Evolutionary conservation across 805 yeast genomes (phyloP), one percentile per base, ranked within the genome.

Genomic region (Hanseniaspora hatyaiensis): DNA sequence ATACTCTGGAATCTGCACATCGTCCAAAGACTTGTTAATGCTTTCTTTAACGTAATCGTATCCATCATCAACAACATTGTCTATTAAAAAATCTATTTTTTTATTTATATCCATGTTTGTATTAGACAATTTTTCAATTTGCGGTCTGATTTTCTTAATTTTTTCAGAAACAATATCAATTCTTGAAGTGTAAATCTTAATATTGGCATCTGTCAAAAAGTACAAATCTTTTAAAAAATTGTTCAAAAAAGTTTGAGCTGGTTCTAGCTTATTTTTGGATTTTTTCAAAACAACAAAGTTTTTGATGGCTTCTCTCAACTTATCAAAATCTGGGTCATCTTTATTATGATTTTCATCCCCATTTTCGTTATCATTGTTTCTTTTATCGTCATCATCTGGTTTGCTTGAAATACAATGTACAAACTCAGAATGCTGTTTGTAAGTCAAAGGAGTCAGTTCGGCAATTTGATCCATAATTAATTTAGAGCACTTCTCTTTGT

Each of bases 201-300:
- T 70, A 59, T 88, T 92, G n/a, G 74, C 64, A 8, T 69, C 64
- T 0, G 94, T 72, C 18, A 92, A 67, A 1, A 66, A 63, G 42
- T 67, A 66, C 34, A 89, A 57, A 57, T 92, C 99, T 19, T 62
- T 61, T 34, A 83, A 71, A 11, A 88, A 59, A 56, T 87, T 89
- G 16, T 70, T 52, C 24, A 89, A 65, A 56, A 82, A 92, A n/a
- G 80, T 88, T 58, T 87, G 86, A 0, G 96, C 97, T 0, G 99
- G 99, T 30, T 85, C 73, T 12, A 92, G 68, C 60, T 92, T 92
- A 0, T 97, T 87, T 9, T 82, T 62, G 0, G 96, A 78, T 57
- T 98, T 74, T 57, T 88, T 92, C 54, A 89, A 95, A 19, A 92
- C 69, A 4, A 92, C 79, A 61, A 92, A 92, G 53, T 79, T 78